Conservation (phyloP, 306 rosid genomes). For the Trifolium fragiferum region DNA sequence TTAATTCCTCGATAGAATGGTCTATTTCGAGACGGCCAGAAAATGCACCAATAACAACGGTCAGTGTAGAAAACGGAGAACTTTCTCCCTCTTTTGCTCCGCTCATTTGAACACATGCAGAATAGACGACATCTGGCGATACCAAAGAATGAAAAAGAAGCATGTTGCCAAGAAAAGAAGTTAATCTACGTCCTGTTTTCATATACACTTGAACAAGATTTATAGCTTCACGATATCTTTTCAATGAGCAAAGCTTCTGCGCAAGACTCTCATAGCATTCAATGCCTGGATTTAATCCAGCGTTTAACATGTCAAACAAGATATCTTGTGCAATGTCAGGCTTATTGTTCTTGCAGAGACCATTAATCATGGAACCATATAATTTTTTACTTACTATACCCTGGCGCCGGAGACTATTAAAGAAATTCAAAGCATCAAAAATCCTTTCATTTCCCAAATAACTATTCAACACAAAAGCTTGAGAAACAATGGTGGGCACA, state of each 20-base stretch:
- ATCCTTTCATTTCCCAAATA: constrained; percentile 56
- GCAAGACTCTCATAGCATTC: constrained; percentile 68
- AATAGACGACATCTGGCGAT: constrained; percentile 57
- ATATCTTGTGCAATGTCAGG: constrained; percentile 52
- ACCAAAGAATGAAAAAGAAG: constrained; percentile 65
- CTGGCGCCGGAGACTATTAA: constrained; percentile 46
- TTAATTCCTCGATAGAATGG: constrained; percentile 44
- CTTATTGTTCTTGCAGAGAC: constrained; percentile 59
- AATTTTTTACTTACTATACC: constrained; percentile 47
- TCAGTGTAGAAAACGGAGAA: constrained; percentile 53
- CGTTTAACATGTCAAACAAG: constrained; percentile 52
- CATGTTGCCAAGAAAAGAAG: constrained; percentile 73
- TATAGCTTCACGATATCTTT: constrained; percentile 56
- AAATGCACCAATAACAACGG: constrained; percentile 65
- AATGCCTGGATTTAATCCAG: constrained; percentile 55
- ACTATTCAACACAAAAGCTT: constrained; percentile 53
- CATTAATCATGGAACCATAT: constrained; percentile 50
- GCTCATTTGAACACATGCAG: constrained; percentile 53
- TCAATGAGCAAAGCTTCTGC: constrained; percentile 48
- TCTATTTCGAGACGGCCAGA: constrained; percentile 55
- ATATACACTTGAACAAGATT: constrained; percentile 58
- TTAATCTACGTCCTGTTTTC: constrained; percentile 65
- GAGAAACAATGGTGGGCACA: constrained; percentile 49
- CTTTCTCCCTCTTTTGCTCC: constrained; percentile 45
- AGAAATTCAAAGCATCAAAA: constrained; percentile 68